These are phyloP conservation scores for Phytophthora uliginosa DNA, from an alignment of 352 stramenopile genomes.

Conservation along the genomic window DNA sequence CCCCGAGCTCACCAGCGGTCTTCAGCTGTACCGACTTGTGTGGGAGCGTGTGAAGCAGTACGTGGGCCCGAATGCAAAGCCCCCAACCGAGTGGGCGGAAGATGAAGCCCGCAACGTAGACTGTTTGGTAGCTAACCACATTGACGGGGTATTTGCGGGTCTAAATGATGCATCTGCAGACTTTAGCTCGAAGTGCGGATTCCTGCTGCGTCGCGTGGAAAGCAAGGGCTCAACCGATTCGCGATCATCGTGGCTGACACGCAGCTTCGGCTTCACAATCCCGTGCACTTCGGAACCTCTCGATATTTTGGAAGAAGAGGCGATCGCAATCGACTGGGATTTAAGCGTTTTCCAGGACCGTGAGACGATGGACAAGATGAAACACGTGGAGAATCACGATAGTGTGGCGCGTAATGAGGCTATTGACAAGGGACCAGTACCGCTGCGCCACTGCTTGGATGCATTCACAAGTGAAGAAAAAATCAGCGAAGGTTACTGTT, in stretches of 20 bases:
- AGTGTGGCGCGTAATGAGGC: constrained; percentile 89
- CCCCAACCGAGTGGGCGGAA: constrained; percentile 52
- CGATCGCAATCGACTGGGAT: constrained; percentile 91
- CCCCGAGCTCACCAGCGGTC: constrained; percentile 83
- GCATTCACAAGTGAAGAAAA: constrained; percentile 90
- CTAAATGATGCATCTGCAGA: constrained; percentile 38
- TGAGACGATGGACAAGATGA: constrained; percentile 87
- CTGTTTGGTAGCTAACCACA: constrained; percentile 67
- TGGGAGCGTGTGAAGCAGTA: constrained; percentile 89
- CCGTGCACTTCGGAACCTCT: constrained; percentile 80
- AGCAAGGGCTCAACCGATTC: constrained; percentile 88
- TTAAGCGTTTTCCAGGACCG: constrained; percentile 87
- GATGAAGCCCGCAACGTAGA: constrained; percentile 40
- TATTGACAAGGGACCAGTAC: constrained; percentile 91
- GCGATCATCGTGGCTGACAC: constrained; percentile 78
- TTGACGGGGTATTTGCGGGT: constrained; percentile 86
- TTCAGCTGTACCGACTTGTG: constrained; percentile 85
- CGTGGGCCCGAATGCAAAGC: constrained; percentile 47
- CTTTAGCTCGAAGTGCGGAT: constrained; percentile 71
- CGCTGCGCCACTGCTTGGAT: constrained; percentile 83
- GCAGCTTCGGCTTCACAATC: constrained; percentile 86
- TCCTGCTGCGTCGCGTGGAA: constrained; percentile 84
- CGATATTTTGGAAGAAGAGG: constrained; percentile 88
- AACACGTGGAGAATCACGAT: constrained; percentile 82
- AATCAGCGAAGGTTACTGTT: constrained; percentile 97